These are phyloP conservation scores for Aureoboletus auriporus DNA, from an alignment of 768 basidiomycete genomes.

Conservation along the genomic window DNA sequence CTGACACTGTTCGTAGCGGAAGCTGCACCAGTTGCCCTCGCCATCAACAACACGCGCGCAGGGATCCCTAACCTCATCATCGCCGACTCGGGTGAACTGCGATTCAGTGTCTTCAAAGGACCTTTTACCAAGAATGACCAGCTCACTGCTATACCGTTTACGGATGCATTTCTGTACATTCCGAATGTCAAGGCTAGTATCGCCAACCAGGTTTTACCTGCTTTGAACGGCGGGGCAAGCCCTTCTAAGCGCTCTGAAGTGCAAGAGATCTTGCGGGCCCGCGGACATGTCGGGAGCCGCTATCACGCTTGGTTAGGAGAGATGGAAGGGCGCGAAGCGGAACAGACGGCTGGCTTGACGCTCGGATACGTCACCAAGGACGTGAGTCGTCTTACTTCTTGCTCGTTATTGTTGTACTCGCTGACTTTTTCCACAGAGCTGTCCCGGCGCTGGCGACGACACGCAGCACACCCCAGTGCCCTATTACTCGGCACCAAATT, in stretches of 20 bases:
- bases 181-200: slow-evolving; percentile 46
- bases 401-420: background rate
- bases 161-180: slow-evolving; percentile 60
- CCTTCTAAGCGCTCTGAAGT: slow-evolving; percentile 13
- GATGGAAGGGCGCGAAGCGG: slow-evolving; percentile 38
- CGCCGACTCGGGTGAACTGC: slow-evolving; percentile 57
- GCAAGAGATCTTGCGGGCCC: slow-evolving; percentile 29
- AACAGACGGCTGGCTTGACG: slow-evolving; percentile 42
- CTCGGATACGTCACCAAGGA: slow-evolving; percentile 75
- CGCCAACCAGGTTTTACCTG: slow-evolving; percentile 51
- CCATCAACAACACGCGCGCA: slow-evolving; percentile 61
- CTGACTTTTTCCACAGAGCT: slow-evolving; percentile 38
- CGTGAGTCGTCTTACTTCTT: slow-evolving; percentile 35
- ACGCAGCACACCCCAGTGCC: slow-evolving; percentile 58
- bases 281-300: slow-evolving; percentile 47
- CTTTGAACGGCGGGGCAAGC: slow-evolving; percentile 44
- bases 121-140: slow-evolving; percentile 80
- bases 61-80: slow-evolving; percentile 61
- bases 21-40: slow-evolving; percentile 51
- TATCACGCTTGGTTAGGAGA: slow-evolving; percentile 57
- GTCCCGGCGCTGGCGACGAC: slow-evolving; percentile 77
- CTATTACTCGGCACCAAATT: slow-evolving; percentile 51
- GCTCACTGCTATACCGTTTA: slow-evolving; percentile 69
- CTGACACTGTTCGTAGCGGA: slow-evolving; percentile 55
- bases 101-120: slow-evolving; percentile 66